Evolutionary conservation across 768 basidiomycete species (phyloP), one percentile per base, ranked within the genome.

Genomic region (Hortiboletus flavorubellus): DNA sequence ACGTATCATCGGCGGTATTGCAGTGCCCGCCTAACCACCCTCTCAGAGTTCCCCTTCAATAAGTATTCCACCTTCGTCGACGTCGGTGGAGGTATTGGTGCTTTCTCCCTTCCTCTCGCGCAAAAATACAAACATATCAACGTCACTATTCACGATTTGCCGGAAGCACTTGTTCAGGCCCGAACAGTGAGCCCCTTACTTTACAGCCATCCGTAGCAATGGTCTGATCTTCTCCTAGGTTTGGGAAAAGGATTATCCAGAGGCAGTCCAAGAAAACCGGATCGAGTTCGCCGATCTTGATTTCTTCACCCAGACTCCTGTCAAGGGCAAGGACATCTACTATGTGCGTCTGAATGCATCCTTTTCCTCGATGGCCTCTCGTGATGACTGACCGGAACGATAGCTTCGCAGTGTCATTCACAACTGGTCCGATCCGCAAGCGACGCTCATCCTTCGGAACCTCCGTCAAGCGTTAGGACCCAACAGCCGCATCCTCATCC

Each of bases 41-140:
- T 38, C 35, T 21, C 26, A 74, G 74, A 58, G 0, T 74, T 65
- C 48, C 70, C 75, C 9, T 75, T 74, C 45, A 53, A 53, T 10
- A 59, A 59, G 26, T 63, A 64, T 44, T 64, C 70, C 0, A 64
- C 64, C 6, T 51, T 74, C 10, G 70, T 73, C 23, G 73, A 75
- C 49, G 62, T 75, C 5, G 73, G 72, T 12, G 73, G 73, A 37
- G 66, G 73, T 8, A 63, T 71, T n/a, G 74, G 73, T 8, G 58
- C 66, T 11, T 65, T 69, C 31, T 61, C 68, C 18, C 51, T 76
- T 15, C 63, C 66, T 4, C 63, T 76, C 5, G 63, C 62, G 4
- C 64, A 66, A 34, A 60, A 26, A 26, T 57, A 69, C 49, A 65
- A 69, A 26, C 49, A 71, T 21, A 16, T 75, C 21, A 61, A 65